These are phyloP conservation scores for Quercus phellos DNA, from an alignment of 331 rosid genomes.

Conservation along the genomic window DNA sequence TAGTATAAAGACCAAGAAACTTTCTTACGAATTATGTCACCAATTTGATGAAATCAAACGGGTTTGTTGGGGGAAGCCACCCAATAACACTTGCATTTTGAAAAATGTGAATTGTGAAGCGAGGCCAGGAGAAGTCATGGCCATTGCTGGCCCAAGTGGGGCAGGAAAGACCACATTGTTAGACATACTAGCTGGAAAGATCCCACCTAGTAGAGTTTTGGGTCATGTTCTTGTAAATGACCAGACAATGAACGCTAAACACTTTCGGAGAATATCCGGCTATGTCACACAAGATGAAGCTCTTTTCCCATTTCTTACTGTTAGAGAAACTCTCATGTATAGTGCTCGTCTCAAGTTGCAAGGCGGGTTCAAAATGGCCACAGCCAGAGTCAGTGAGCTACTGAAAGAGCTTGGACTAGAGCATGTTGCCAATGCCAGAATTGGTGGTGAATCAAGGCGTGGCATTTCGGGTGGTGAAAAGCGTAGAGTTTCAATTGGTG, in stretches of 20 bases:
- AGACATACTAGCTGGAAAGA: too few relatives aligned
- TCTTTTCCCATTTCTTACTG: conserved; percentile 40
- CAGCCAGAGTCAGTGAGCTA: conserved; percentile 27
- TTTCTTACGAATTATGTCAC: conserved; percentile 29
- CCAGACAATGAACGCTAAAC: conserved; percentile 28
- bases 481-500: conserved; percentile 37
- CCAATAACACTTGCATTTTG: background rate
- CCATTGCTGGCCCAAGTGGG: too few relatives aligned
- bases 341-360: conserved; percentile 29
- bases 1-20: conserved; percentile 23
- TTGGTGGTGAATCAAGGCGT: conserved; percentile 31
- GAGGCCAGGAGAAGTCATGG: too few relatives aligned
- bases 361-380: conserved; percentile 25
- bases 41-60: conserved; percentile 5
- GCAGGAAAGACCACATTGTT: too few relatives aligned
- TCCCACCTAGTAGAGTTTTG: background rate
- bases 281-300: conserved; percentile 44
- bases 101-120: too few relatives aligned
- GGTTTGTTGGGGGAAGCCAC: conserved; percentile 10
- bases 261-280: conserved; percentile 33
- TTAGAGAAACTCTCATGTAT: conserved; percentile 36
- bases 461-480: conserved; percentile 45
- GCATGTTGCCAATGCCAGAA: conserved; percentile 22
- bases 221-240: conserved; percentile 42
- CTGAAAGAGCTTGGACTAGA: conserved; percentile 37